Conservation (phyloP, 2,329 filamentous ascomycete genomes). For the Acephala macrosclerotiorum region DNA sequence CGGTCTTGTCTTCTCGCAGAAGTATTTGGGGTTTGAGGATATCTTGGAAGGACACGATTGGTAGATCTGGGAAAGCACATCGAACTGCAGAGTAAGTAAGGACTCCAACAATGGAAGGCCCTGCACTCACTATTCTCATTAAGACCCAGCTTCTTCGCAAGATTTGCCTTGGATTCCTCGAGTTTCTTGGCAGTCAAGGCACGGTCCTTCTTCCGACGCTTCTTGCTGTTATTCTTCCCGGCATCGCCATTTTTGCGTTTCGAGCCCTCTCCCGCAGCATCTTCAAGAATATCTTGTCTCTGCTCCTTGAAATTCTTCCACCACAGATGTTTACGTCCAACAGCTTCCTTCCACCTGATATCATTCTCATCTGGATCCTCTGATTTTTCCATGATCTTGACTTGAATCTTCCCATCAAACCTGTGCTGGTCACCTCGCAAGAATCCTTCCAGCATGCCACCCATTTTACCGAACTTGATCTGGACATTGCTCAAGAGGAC, state of each 20-base stretch:
- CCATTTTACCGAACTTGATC: constrained; percentile 63
- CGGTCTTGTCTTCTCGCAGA: constrained; percentile 46
- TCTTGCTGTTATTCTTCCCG: constrained; percentile 36
- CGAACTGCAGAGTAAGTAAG: constrained; percentile 49
- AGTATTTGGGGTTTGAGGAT: constrained; percentile 51
- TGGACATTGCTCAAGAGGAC: constrained; percentile 76
- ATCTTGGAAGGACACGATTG: constrained; percentile 29
- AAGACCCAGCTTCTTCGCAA: constrained; percentile 34
- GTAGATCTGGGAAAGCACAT: constrained; percentile 52
- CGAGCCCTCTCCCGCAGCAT: constrained; percentile 46
- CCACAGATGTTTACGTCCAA: constrained; percentile 72
- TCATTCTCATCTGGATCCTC: constrained; percentile 53
- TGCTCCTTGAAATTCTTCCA: constrained; percentile 49
- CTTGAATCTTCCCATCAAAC: constrained; percentile 60
- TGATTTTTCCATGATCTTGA: constrained; percentile 57
- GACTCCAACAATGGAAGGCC: not conserved
- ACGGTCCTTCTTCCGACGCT: constrained; percentile 41
- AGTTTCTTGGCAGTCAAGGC: constrained; percentile 40
- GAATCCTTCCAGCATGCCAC: constrained; percentile 71
- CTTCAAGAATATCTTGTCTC: constrained; percentile 46
- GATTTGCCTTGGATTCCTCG: constrained; percentile 43
- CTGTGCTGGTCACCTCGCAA: constrained; percentile 66
- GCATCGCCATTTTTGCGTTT: constrained; percentile 37
- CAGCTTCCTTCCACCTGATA: constrained; percentile 60
- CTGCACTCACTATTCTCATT: constrained; percentile 47